Evolutionary conservation across 441 rosid genomes (phyloP).

Genomic region (Dalechampia spathulata): DNA sequence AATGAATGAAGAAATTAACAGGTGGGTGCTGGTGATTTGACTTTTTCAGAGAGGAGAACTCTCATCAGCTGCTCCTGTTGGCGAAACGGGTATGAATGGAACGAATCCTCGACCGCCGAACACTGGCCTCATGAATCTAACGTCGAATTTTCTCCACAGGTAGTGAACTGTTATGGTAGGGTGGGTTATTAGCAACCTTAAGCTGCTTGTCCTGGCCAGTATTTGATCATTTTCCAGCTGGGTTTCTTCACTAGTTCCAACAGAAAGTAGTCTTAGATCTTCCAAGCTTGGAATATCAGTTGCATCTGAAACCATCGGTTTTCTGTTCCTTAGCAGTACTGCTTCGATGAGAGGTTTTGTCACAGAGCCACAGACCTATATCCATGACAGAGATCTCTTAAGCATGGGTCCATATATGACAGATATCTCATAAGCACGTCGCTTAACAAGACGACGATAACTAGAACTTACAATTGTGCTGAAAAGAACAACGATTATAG

Average conservation of each 20-base stretch:
- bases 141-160: conserved; percentile 67
- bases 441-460: too few relatives aligned
- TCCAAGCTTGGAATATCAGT: conserved; percentile 40
- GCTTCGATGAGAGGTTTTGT: conserved; percentile 59
- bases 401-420: too few relatives aligned
- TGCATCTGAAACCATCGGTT: conserved; percentile 31
- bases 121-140: conserved; percentile 60
- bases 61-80: conserved; percentile 44
- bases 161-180: conserved; percentile 50
- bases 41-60: too few relatives aligned
- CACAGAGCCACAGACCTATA: conserved; percentile 62
- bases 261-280: conserved; percentile 39
- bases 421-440: too few relatives aligned
- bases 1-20: too few relatives aligned
- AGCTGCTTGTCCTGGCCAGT: conserved; percentile 25
- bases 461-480: conserved; percentile 52
- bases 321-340: conserved; percentile 31
- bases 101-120: conserved; percentile 84
- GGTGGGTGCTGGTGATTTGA: too few relatives aligned
- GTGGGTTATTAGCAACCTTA: conserved; percentile 40
- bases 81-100: conserved; percentile 71
- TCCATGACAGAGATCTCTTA: background rate
- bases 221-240: conserved; percentile 19
- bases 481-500: conserved; percentile 59
- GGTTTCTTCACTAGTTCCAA: conserved; percentile 34